Evolutionary conservation across 2,329 filamentous ascomycete genomes (phyloP), one percentile per base, ranked within the genome.

Genomic region (Cercospora brassicicola): DNA sequence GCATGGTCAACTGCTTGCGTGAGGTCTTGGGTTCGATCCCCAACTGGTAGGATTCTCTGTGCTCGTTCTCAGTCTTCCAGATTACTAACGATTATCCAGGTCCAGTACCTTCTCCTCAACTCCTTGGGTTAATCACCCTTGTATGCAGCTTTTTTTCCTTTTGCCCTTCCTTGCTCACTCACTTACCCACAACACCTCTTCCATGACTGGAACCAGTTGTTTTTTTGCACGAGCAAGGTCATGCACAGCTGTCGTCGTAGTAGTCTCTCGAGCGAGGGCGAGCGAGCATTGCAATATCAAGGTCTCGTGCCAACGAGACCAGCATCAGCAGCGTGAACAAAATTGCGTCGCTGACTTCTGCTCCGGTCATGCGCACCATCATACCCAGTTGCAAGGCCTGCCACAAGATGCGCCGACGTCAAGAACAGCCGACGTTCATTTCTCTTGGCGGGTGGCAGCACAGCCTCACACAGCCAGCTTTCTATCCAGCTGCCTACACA

Each of bases 11-110:
- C 5, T 15, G 28, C 3, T 1, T 64, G 62, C 62, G 62, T 56
- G 51, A 64, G 62, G 62, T 64, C 62, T 64, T 13, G 62, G 62
- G 62, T 64, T 62, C 62, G 62, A 64, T 59, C 53, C 62, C 62
- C 62, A 13, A 64, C 51, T 64, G 33, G 62, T 51, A 4, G 4
- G 55, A 10, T 2, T 5, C 13, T 55, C 18, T 15, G 42, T 18
- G 0, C 7, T 18, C n/a, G 7, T 48, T 18, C n/a, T 4, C 18
- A 11, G 7, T 11, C 2, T 0, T 20, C 1, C 42, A 48, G 8
- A 1, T 18, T 2, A 20, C 48, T 53, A 28, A 53, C 4, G 2
- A 0, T 26, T 2, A 13, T 4, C 23, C 13, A 53, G 48, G 48
- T 53, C 48, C 48, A 53, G 48, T 53, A 53, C 48, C 48, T 53